Evolutionary conservation across 139 green algal species (phyloP), one percentile per base, ranked within the genome.

Genomic region (Picochlorum sp.): DNA sequence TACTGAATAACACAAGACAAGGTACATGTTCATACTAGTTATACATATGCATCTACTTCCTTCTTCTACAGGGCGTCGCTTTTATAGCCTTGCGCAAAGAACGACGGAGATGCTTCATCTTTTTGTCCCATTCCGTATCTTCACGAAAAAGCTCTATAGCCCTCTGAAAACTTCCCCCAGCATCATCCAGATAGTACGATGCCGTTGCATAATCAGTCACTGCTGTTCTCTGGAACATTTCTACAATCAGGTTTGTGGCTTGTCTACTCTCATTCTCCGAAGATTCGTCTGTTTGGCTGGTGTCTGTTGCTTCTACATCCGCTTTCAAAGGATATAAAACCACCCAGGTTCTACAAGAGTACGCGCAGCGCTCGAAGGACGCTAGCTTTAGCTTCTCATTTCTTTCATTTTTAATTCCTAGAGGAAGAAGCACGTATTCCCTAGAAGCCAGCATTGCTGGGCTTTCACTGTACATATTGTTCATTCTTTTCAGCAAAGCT

Each of bases 101-200:
- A 8, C 47, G 47, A 18, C 47, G 9, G 9, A 55, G 12, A 31
- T 12, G 26, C 47, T 12, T 9, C 47, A 55, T 33, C 12, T 33
- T 31, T 12, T 9, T 12, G 12, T 55, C 47, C 47, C 47, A 55
- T 33, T 12, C 10, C 47, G 9, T 9, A 12, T 55, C 47, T 35
- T 5, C 4, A 22, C 7, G 26, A 36, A 54, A 59, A 7, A 61
- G 49, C 30, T 37, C 26, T 49, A 73, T 70, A 13, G 69, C 69
- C 8, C 36, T 37, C 55, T 65, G 67, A 13, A 76, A 16, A 55
- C 71, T 61, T 7, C 71, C 70, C 2, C 53, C 57, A 8, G 59
- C 59, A 1, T 65, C 69, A 3, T 45, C n/a, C 13, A 83, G 52
- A 63, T 83, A 83, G 49, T 68, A 83, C 31, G 39, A 45, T 0